phyloP scores from a whole-genome alignment of 2,329 filamentous ascomycete genomes.

The Fusarium paranaense region DNA sequence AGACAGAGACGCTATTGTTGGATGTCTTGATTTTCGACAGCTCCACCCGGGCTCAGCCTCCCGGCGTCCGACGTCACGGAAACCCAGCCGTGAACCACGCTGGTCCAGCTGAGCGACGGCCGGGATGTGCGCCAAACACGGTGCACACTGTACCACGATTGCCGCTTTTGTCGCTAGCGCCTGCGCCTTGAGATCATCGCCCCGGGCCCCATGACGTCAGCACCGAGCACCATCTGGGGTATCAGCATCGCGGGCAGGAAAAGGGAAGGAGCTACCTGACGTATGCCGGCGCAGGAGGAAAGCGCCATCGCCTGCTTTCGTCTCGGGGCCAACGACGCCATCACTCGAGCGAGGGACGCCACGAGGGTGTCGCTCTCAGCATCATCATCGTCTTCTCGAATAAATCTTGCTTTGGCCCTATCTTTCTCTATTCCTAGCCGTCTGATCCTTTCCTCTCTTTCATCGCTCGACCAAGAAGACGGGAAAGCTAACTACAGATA shows the following conservation, averaged over 20 bases:
- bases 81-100: neutral
- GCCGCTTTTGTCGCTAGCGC: conserved; percentile 22
- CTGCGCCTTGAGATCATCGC: conserved; percentile 40
- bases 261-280: conserved; percentile 38
- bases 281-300: conserved; percentile 34
- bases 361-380: conserved; percentile 27
- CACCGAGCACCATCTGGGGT: conserved; percentile 39
- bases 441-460: neutral
- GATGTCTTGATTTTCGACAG: neutral
- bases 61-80: conserved; percentile 1
- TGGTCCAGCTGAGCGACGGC: conserved; percentile 13
- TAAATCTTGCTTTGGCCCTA: conserved; percentile 39
- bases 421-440: neutral
- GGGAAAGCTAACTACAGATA: neutral
- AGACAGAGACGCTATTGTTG: neutral
- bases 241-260: conserved; percentile 23
- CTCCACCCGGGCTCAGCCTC: neutral
- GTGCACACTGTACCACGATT: conserved; percentile 18
- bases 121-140: conserved; percentile 6
- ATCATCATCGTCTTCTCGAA: conserved; percentile 36
- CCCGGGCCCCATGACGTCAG: conserved; percentile 40
- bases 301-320: conserved; percentile 22
- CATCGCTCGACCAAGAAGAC: neutral
- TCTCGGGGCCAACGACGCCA: conserved; percentile 36
- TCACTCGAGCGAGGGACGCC: conserved; percentile 24